A percentile compares a stretch with the other conserved stretches of the same genome.
Conservation (phyloP, 805 yeast genomes). For the Sungouiella thailandica region DNA sequence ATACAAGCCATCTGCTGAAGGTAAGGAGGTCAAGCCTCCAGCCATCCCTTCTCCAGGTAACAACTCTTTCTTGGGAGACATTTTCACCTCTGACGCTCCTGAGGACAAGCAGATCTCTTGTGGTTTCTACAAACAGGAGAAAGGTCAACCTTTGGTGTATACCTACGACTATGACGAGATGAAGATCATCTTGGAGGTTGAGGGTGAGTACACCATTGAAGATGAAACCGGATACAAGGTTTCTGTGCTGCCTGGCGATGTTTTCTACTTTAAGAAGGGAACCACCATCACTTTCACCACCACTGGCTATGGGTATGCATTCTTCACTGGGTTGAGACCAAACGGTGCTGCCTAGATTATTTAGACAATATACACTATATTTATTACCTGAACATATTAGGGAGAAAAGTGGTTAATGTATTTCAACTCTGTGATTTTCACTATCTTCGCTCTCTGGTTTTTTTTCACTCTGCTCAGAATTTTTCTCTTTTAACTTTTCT, state of each 20-base stretch:
- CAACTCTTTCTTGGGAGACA: slow-evolving; percentile 67
- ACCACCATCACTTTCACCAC: slow-evolving; percentile 55
- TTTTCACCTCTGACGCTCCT: slow-evolving; percentile 57
- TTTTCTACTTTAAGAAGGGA: slow-evolving; percentile 64
- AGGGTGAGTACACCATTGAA: slow-evolving; percentile 56
- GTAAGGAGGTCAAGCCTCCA: slow-evolving; percentile 51
- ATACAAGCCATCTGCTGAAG: slow-evolving; percentile 50
- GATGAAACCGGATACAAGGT: slow-evolving; percentile 62
- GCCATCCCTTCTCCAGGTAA: slow-evolving; percentile 59
- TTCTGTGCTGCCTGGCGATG: slow-evolving; percentile 59
- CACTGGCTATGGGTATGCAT: slow-evolving; percentile 62
- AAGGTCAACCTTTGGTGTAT: slow-evolving; percentile 67
- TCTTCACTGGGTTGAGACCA: slow-evolving; percentile 58
- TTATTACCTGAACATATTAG: neutral
- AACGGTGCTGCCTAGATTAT: slow-evolving; percentile 14
- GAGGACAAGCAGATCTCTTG: slow-evolving; percentile 55
- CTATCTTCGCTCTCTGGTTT: too few species aligned
- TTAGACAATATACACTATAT: neutral
- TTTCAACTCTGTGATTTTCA: too few species aligned
- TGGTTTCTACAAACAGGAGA: slow-evolving; percentile 68
- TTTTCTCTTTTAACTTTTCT: too few species aligned
- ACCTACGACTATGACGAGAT: slow-evolving; percentile 60
- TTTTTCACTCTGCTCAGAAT: too few species aligned
- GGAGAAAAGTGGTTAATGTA: too few species aligned
- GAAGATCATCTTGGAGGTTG: slow-evolving; percentile 64